Percentiles rank a stretch among this genome's conserved stretches.
Evolutionary conservation across 768 basidiomycete genomes (phyloP).

Genomic region (Xerocomellus intermedius): DNA sequence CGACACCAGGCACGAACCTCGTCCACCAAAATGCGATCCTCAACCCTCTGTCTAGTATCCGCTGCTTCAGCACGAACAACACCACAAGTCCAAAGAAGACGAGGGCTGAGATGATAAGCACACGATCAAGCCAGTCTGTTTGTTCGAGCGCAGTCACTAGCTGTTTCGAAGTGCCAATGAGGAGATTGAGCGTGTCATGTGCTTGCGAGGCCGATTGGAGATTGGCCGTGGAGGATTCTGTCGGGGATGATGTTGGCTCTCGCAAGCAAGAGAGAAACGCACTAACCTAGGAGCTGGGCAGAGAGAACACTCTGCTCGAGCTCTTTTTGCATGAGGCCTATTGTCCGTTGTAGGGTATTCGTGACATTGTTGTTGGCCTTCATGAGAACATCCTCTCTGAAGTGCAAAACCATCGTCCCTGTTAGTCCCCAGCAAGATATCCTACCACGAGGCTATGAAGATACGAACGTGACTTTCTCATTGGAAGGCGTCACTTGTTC

Average conservation of each 20-base stretch:
- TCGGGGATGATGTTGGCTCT: not conserved
- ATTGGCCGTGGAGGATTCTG: constrained; percentile 78
- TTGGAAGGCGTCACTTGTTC: constrained; percentile 43
- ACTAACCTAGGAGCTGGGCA: constrained; percentile 77
- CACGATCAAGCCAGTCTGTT: constrained; percentile 88
- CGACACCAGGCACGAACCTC: constrained; percentile 53
- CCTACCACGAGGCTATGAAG: not conserved
- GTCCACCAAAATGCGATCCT: constrained; percentile 89
- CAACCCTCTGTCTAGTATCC: constrained; percentile 77
- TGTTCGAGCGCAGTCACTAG: constrained; percentile 87
- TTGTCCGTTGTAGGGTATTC: constrained; percentile 79
- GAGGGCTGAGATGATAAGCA: constrained; percentile 79
- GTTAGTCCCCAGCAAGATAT: not conserved
- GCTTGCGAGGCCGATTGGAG: constrained; percentile 71
- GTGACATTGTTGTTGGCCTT: constrained; percentile 88
- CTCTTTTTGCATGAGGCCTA: constrained; percentile 86
- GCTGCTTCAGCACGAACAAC: constrained; percentile 83
- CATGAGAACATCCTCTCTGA: constrained; percentile 83
- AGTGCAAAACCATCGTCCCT: not conserved
- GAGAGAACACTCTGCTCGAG: constrained; percentile 87
- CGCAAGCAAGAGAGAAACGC: not conserved
- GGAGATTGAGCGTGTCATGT: constrained; percentile 68
- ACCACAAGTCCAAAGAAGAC: constrained; percentile 82
- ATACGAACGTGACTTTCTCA: constrained; percentile 63
- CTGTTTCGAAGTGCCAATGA: constrained; percentile 78